phyloP scores from a whole-genome alignment of 805 yeast species.

The Brettanomyces anomalus region DNA sequence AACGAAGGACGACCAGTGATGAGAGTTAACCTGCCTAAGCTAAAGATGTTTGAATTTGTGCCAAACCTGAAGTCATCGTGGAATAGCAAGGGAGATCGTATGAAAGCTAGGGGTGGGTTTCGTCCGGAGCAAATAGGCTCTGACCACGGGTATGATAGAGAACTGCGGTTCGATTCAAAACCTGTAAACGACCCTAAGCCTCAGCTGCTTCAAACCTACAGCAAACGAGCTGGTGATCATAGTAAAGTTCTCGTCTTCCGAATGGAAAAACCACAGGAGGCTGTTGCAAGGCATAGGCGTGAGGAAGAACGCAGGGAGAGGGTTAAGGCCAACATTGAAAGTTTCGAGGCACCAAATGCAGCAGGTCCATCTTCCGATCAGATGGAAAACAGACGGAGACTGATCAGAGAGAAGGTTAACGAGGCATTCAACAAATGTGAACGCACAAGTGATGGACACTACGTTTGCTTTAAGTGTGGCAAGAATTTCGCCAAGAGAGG shows the following conservation, averaged over 20 bases:
- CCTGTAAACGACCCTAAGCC: not conserved
- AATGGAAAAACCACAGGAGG: constrained; percentile 2
- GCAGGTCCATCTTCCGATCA: not conserved
- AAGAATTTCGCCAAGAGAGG: constrained; percentile 19
- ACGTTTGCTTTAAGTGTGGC: constrained; percentile 14
- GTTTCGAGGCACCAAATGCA: not conserved
- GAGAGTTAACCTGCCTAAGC: not conserved
- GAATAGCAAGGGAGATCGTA: too few relatives aligned
- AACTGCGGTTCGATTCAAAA: too few relatives aligned
- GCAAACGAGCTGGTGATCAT: not conserved
- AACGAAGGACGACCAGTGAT: not conserved
- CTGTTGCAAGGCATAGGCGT: not conserved
- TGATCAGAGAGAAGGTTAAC: constrained; percentile 12
- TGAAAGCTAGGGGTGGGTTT: too few relatives aligned
- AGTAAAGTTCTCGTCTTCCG: constrained; percentile 3
- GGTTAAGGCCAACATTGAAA: not conserved
- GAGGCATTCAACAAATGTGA: constrained; percentile 14
- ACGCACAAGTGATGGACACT: constrained; percentile 11
- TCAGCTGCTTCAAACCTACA: not conserved
- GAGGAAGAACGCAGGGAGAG: not conserved
- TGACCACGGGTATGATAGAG: too few relatives aligned
- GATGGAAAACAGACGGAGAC: not conserved
- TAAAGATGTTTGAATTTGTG: not conserved
- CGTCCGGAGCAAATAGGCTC: too few relatives aligned
- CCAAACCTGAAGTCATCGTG: not conserved